These are phyloP conservation scores for Chlamydomonas urium DNA, from an alignment of 139 green algal genomes.

Conservation along the genomic window DNA sequence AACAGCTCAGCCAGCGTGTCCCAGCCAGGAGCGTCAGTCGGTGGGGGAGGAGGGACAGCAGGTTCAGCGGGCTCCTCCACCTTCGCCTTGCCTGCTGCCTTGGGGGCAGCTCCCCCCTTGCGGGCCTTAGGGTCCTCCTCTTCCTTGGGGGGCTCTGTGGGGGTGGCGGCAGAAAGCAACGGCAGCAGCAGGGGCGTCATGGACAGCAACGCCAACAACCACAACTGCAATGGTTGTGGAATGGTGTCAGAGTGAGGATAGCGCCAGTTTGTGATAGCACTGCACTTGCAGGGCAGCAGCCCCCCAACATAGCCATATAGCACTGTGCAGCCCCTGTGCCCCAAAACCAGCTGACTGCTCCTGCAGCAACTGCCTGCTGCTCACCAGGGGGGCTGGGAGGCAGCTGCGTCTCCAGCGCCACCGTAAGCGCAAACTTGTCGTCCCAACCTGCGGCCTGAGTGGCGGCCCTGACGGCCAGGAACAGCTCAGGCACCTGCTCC, in stretches of 20 bases:
- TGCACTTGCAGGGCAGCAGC: too few relatives aligned
- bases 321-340: too few relatives aligned
- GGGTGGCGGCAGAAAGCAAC: too few relatives aligned
- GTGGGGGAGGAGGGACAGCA: neutral
- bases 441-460: constrained; percentile 25
- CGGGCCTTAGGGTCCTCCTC: constrained; percentile 5
- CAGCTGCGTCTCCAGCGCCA: constrained; percentile 22
- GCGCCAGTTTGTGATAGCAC: too few relatives aligned
- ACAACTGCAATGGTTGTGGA: too few relatives aligned
- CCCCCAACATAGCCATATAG: too few relatives aligned
- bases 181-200: too few relatives aligned
- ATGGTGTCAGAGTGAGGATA: too few relatives aligned
- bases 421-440: constrained; percentile 8
- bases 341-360: too few relatives aligned
- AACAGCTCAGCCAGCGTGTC: constrained; percentile 20
- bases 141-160: too few relatives aligned
- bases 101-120: constrained; percentile 5
- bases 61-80: constrained; percentile 10
- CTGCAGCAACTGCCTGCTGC: neutral
- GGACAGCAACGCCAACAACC: too few relatives aligned
- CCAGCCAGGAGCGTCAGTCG: constrained; percentile 28
- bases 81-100: constrained; percentile 20
- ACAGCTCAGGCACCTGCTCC: constrained; percentile 19
- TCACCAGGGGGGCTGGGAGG: constrained; percentile 11
- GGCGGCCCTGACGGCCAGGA: neutral